These are phyloP conservation scores for Aspergillus quadricinctus DNA, from an alignment of 2,329 filamentous ascomycete genomes.

Conservation along the genomic window DNA sequence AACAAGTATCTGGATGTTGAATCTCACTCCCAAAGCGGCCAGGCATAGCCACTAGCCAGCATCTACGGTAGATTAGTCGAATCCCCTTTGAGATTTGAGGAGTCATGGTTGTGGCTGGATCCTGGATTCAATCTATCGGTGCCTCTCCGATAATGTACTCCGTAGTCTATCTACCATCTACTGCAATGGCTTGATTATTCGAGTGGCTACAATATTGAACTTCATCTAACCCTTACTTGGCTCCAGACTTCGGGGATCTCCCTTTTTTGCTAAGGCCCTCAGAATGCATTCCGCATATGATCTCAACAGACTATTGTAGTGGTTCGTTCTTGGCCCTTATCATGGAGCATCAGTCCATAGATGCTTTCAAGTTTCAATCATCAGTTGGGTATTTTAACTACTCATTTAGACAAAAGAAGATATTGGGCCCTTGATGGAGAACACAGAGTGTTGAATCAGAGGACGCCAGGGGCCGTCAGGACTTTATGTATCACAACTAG, in stretches of 20 bases:
- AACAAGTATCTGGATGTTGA: not conserved
- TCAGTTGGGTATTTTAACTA: not conserved
- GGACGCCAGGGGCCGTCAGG: not conserved
- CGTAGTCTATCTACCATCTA: not conserved
- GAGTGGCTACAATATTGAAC: not conserved
- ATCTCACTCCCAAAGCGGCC: not conserved
- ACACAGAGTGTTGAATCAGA: not conserved
- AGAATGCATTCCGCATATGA: not conserved
- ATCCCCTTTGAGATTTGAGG: not conserved
- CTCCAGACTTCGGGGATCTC: not conserved
- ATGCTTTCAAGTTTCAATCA: not conserved
- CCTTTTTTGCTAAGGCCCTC: not conserved
- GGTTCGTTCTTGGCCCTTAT: not conserved
- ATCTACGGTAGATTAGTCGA: not conserved
- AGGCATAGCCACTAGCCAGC: not conserved
- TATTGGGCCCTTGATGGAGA: not conserved
- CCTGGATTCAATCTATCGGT: not conserved
- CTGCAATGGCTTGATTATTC: not conserved
- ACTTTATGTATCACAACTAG: not conserved
- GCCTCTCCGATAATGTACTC: not conserved
- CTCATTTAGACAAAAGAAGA: not conserved
- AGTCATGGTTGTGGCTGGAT: not conserved
- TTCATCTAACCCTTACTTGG: not conserved
- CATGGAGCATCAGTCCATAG: not conserved
- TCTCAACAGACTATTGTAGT: not conserved